Evolutionary conservation across 768 basidiomycete genomes (phyloP).

Genomic region (Scleroderma bovista): DNA sequence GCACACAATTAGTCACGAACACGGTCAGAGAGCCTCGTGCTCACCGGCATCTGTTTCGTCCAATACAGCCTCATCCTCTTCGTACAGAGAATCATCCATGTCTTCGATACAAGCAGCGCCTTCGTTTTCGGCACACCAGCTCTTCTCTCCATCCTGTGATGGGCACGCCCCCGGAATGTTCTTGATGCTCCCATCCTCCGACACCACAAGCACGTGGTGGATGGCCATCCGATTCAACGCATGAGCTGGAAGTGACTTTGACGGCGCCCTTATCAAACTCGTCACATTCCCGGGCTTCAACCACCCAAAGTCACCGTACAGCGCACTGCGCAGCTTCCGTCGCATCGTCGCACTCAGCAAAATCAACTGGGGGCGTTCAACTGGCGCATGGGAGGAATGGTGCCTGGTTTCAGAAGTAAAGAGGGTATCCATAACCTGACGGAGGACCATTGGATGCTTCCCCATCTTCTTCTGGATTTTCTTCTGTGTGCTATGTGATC

Average conservation of each 20-base stretch:
- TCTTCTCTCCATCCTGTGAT: neutral
- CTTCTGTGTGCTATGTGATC: conserved; percentile 32
- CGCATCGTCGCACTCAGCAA: conserved; percentile 69
- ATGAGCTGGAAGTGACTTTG: conserved; percentile 22
- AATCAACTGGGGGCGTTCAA: conserved; percentile 50
- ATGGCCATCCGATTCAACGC: conserved; percentile 22
- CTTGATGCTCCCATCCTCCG: conserved; percentile 41
- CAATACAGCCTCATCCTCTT: conserved; percentile 15
- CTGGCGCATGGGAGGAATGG: conserved; percentile 3
- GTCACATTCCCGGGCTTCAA: conserved; percentile 38
- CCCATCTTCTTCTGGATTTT: conserved; percentile 39
- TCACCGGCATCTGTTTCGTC: conserved; percentile 19
- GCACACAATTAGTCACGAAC: conserved; percentile 7
- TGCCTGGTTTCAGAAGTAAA: conserved; percentile 29
- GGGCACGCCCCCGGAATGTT: conserved; percentile 49
- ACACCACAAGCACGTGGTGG: conserved; percentile 62
- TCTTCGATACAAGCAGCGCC: neutral
- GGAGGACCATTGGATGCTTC: conserved; percentile 54
- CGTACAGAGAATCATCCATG: conserved; percentile 19
- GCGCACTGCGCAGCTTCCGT: conserved; percentile 31
- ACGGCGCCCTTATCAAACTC: conserved; percentile 21
- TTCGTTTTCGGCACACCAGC: neutral
- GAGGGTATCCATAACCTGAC: conserved; percentile 53
- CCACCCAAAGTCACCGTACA: conserved; percentile 58
- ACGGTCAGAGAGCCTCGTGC: neutral